These are phyloP conservation scores for Ganoderma resinaceum DNA, from an alignment of 1,284 basidiomycete genomes.

Conservation along the genomic window DNA sequence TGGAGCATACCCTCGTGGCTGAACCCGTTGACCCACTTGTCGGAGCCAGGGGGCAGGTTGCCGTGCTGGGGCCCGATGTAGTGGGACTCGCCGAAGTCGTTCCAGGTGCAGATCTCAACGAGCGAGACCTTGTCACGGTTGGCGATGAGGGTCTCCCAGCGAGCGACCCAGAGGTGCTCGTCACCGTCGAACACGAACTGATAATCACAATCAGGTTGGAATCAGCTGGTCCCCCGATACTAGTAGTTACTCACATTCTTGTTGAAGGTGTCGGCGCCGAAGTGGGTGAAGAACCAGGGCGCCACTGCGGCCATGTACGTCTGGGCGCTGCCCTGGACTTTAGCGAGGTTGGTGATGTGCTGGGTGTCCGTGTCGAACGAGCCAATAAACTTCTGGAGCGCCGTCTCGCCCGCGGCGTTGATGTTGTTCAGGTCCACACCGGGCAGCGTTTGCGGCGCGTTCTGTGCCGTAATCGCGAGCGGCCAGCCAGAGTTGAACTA, in stretches of 20 bases:
- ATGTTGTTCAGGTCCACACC: slow-evolving; percentile 35
- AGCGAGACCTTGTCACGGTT: slow-evolving; percentile 63
- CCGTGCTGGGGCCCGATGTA: slow-evolving; percentile 64
- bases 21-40: slow-evolving; percentile 45
- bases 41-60: slow-evolving; percentile 55
- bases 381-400: slow-evolving; percentile 49
- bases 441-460: slow-evolving; percentile 41
- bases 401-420: slow-evolving; percentile 40
- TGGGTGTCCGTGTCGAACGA: slow-evolving; percentile 55
- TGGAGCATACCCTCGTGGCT: slow-evolving; percentile 49
- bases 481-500: slow-evolving; percentile 79
- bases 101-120: slow-evolving; percentile 51
- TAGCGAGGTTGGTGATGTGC: slow-evolving; percentile 38
- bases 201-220: neutral
- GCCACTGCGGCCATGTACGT: slow-evolving; percentile 45
- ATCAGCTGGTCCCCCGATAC: neutral
- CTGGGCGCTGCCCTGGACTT: slow-evolving; percentile 32
- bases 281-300: slow-evolving; percentile 82
- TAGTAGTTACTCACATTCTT: slow-evolving; percentile 69
- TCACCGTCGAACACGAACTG: slow-evolving; percentile 57
- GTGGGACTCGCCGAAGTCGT: slow-evolving; percentile 48
- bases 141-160: slow-evolving; percentile 77
- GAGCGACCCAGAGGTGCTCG: slow-evolving; percentile 73
- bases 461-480: slow-evolving; percentile 54
- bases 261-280: slow-evolving; percentile 68